phyloP scores from a whole-genome alignment of 257 asterid species.

The Jasminum sambac region DNA sequence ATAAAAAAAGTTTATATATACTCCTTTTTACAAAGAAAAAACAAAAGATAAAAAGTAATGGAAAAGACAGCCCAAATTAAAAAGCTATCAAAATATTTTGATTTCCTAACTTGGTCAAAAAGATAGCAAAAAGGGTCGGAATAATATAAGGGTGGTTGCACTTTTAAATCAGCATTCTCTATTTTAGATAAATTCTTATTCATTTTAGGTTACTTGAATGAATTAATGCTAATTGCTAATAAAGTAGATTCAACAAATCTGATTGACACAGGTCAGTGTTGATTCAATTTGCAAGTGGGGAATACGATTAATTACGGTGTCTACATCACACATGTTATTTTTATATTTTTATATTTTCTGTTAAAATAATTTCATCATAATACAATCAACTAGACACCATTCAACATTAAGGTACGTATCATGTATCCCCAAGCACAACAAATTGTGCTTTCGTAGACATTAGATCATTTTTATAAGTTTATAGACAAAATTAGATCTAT shows the following conservation, averaged over 20 bases:
- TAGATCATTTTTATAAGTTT: no score
- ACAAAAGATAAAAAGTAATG: not conserved
- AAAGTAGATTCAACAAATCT: not conserved
- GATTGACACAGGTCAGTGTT: not conserved
- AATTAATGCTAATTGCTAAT: not conserved
- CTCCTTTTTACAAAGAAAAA: conserved; percentile 1
- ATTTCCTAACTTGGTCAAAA: not conserved
- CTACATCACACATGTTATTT: no score
- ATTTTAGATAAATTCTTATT: not conserved
- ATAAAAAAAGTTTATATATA: no score
- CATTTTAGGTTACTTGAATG: not conserved
- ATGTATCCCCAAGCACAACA: no score
- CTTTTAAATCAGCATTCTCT: not conserved
- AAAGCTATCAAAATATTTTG: not conserved
- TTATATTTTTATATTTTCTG: no score
- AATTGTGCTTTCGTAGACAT: no score
- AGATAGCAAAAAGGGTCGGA: not conserved
- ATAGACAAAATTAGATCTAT: no score
- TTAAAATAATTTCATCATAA: no score
- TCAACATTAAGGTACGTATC: no score
- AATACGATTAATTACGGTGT: no score
- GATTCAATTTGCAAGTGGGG: no score
- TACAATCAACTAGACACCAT: no score
- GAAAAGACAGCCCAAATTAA: not conserved
- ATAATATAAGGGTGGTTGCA: not conserved